Percentiles rank a stretch among this genome's conserved stretches.
Evolutionary conservation across 2,329 filamentous ascomycete genomes (phyloP).

Genomic region (Trichoderma polysporum): DNA sequence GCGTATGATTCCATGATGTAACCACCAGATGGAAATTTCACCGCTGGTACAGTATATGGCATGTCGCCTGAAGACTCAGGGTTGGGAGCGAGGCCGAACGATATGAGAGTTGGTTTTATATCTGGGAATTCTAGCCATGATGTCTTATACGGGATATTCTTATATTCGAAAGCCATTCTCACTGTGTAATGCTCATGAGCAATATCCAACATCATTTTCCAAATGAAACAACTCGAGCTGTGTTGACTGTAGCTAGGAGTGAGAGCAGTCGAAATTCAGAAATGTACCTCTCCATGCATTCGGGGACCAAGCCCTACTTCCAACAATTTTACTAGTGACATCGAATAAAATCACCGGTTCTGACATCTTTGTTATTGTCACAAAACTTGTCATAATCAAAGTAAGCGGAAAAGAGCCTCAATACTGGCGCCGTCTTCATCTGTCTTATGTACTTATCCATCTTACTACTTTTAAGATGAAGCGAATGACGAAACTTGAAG

Average conservation of each 20-base stretch:
- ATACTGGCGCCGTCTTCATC: background rate
- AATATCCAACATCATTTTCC: background rate
- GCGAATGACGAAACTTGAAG: background rate
- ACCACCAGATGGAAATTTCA: background rate
- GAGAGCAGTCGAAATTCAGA: too few relatives aligned
- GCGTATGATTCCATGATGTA: background rate
- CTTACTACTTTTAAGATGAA: background rate
- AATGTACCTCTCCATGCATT: background rate
- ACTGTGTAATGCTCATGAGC: background rate
- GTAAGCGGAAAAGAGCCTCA: background rate
- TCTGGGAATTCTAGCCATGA: background rate
- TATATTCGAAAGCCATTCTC: background rate
- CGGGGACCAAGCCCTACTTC: background rate
- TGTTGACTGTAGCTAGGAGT: too few relatives aligned
- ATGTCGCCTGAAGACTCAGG: background rate
- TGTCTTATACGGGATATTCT: background rate
- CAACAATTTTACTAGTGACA: background rate
- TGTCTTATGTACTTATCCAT: background rate
- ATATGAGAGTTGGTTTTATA: background rate
- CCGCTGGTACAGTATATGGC: background rate
- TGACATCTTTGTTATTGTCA: background rate
- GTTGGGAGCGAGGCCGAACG: background rate
- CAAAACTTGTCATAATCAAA: too few relatives aligned
- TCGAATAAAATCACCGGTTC: background rate
- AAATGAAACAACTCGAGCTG: too few relatives aligned